These are phyloP conservation scores for Fremontodendron californicum DNA, from an alignment of 345 rosid genomes.

Conservation along the genomic window DNA sequence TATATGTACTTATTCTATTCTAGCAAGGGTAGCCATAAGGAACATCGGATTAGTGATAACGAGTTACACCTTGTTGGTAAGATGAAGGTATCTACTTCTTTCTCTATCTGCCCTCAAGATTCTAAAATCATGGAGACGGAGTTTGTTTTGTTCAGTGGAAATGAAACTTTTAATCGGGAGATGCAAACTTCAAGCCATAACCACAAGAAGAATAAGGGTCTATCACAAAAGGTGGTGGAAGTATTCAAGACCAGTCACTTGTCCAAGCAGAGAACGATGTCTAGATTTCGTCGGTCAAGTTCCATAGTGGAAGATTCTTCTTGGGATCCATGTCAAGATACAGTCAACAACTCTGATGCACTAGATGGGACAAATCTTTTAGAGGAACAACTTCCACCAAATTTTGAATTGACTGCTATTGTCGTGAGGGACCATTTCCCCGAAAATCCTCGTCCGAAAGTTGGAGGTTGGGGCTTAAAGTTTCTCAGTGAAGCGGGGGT, in stretches of 20 bases:
- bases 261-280: conserved; percentile 54
- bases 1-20: conserved; percentile 56
- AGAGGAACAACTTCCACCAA: conserved; percentile 54
- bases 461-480: conserved; percentile 95
- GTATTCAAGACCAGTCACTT: conserved; percentile 46
- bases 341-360: conserved; percentile 32
- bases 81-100: conserved; percentile 63
- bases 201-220: conserved; percentile 47
- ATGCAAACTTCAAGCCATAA: conserved; percentile 32
- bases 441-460: conserved; percentile 26
- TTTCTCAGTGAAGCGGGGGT: conserved; percentile 54
- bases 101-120: conserved; percentile 37
- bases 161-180: conserved; percentile 32
- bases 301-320: conserved; percentile 38
- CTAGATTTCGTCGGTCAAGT: conserved; percentile 51
- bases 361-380: conserved; percentile 32
- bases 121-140: conserved; percentile 61
- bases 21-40: conserved; percentile 38
- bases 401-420: conserved; percentile 73
- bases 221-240: conserved; percentile 60
- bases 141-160: conserved; percentile 59
- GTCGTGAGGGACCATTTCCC: conserved; percentile 54
- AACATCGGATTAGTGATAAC: conserved; percentile 27
- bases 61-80: conserved; percentile 59
- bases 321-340: conserved; percentile 46